Percentiles rank a stretch among this genome's conserved stretches.
Evolutionary conservation across 768 basidiomycete species (phyloP).

Genomic region (Cubamyces sp.): DNA sequence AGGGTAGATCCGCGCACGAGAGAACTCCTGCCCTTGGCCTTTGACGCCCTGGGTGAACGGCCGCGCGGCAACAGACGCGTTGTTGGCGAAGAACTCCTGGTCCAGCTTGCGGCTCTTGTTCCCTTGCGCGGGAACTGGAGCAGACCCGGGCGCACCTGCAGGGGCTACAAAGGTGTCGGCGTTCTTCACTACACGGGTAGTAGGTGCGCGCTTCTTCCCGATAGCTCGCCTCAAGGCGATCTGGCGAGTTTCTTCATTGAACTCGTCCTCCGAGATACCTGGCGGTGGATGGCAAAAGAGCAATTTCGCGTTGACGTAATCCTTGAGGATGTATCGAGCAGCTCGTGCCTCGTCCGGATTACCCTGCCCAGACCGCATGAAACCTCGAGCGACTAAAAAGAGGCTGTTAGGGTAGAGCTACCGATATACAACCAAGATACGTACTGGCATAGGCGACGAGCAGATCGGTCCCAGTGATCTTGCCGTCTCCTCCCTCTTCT

Average conservation of each 20-base stretch:
- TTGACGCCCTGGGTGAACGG: conserved; percentile 68
- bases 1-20: conserved; percentile 70
- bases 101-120: conserved; percentile 75
- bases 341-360: conserved; percentile 97
- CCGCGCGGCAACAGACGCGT: conserved; percentile 52
- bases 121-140: conserved; percentile 32
- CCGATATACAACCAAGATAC: conserved; percentile 39
- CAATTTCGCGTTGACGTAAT: conserved; percentile 94
- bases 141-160: conserved; percentile 37
- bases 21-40: conserved; percentile 60
- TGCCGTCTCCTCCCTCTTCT: conserved; percentile 87
- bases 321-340: conserved; percentile 91
- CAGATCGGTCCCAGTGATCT: conserved; percentile 76
- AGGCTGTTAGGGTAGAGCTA: conserved; percentile 22
- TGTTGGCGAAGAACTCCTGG: conserved; percentile 76
- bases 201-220: conserved; percentile 89
- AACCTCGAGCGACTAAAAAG: conserved; percentile 83
- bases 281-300: conserved; percentile 93
- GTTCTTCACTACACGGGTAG: conserved; percentile 80
- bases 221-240: conserved; percentile 58
- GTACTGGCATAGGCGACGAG: conserved; percentile 90
- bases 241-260: conserved; percentile 75
- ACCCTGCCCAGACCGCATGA: conserved; percentile 90
- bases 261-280: conserved; percentile 59
- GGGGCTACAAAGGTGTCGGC: conserved; percentile 79